Evolutionary conservation across 2,329 filamentous ascomycete genomes (phyloP).

Genomic region (Arachnomyces sp.): DNA sequence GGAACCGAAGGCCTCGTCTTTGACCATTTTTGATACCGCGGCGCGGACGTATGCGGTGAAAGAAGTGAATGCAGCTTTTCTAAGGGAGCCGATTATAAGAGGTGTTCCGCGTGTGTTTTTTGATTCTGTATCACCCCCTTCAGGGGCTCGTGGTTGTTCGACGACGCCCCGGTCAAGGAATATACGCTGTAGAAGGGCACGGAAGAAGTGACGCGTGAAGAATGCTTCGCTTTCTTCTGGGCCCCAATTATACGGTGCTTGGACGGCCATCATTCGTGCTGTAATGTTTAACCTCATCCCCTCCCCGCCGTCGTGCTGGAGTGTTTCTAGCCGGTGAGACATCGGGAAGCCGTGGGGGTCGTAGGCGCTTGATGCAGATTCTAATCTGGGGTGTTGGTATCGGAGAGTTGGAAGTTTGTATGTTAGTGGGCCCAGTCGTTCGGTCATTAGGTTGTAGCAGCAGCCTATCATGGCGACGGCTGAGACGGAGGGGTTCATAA

Average conservation of each 20-base stretch:
- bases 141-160: constrained; percentile 39
- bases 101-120: constrained; percentile 52
- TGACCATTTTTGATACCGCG: constrained; percentile 64
- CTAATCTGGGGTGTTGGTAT: constrained; percentile 62
- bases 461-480: constrained; percentile 96
- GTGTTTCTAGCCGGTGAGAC: constrained; percentile 58
- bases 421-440: constrained; percentile 75
- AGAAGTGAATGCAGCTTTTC: constrained; percentile 68
- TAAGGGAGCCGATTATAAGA: constrained; percentile 76
- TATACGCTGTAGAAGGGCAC: constrained; percentile 82
- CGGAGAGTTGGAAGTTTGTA: constrained; percentile 75
- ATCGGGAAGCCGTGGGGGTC: constrained; percentile 94
- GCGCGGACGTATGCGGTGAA: constrained; percentile 72
- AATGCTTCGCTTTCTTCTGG: constrained; percentile 71
- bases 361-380: constrained; percentile 58
- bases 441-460: constrained; percentile 94
- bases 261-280: constrained; percentile 94
- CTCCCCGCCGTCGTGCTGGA: constrained; percentile 44
- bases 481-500: constrained; percentile 72
- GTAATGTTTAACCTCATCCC: constrained; percentile 89
- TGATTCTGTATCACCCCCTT: constrained; percentile 17
- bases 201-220: constrained; percentile 88
- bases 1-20: constrained; percentile 51
- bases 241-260: constrained; percentile 91
- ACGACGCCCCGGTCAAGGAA: constrained; percentile 79